Evolutionary conservation across 805 yeast species (phyloP).

Genomic region (Nakazawaea holstii): DNA sequence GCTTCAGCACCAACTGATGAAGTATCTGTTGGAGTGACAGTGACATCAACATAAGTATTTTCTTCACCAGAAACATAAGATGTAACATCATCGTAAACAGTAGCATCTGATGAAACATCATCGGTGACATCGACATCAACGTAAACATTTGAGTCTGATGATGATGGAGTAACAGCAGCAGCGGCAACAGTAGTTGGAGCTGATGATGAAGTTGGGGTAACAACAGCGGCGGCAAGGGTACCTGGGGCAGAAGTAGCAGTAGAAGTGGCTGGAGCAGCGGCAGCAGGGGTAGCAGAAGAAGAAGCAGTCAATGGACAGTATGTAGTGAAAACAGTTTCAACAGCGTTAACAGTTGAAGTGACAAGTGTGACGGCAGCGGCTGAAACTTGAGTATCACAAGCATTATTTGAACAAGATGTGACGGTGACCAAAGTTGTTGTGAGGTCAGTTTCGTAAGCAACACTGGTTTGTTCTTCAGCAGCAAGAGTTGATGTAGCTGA

Average conservation of each 20-base stretch:
- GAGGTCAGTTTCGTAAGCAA: conserved; percentile 14
- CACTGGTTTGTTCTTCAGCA: conserved; percentile 10
- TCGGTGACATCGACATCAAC: conserved; percentile 11
- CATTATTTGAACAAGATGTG: conserved; percentile 16
- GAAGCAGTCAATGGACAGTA: conserved; percentile 26
- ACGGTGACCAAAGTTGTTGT: conserved; percentile 20
- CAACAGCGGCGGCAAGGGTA: conserved; percentile 9
- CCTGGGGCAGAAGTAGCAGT: conserved; percentile 14
- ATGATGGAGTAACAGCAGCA: conserved; percentile 11
- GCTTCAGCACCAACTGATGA: conserved; percentile 19
- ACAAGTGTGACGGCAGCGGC: conserved; percentile 21
- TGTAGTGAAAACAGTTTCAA: conserved; percentile 32
- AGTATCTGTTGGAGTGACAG: conserved; percentile 13
- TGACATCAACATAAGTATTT: conserved; percentile 11
- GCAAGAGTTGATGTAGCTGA: conserved; percentile 14
- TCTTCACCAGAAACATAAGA: conserved; percentile 17
- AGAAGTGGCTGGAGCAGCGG: too few species aligned
- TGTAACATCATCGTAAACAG: conserved; percentile 20
- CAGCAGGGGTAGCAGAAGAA: conserved; percentile 13
- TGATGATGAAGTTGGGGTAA: conserved; percentile 8
- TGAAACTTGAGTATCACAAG: conserved; percentile 15
- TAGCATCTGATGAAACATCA: conserved; percentile 9
- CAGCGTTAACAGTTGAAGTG: conserved; percentile 29
- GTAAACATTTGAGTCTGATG: conserved; percentile 15
- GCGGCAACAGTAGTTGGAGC: conserved; percentile 12